A percentile compares a stretch with the other conserved stretches of the same genome.
Evolutionary conservation across 306 rosid species (phyloP).

Genomic region (Comarum palustre): DNA sequence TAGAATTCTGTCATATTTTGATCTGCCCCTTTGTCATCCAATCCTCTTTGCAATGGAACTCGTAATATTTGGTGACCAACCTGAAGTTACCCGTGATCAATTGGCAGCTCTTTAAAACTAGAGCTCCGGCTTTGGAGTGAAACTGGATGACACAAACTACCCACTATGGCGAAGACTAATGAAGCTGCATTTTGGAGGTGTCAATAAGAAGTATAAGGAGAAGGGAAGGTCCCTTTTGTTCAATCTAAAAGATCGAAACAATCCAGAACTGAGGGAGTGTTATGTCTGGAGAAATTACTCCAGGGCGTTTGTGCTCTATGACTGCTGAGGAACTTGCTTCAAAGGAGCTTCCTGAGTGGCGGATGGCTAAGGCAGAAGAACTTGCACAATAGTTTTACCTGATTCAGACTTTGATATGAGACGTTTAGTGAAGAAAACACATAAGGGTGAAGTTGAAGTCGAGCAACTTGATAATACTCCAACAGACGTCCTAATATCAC

Average conservation of each 20-base stretch:
- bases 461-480: conserved; percentile 61
- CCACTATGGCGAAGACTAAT: too few species aligned
- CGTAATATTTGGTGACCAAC: too few species aligned
- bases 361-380: conserved; percentile 99
- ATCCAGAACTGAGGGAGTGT: conserved; percentile 94
- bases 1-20: too few species aligned
- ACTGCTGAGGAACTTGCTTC: conserved; percentile 99
- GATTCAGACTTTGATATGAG: conserved; percentile 80
- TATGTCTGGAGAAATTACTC: conserved; percentile 74
- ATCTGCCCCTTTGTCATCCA: too few species aligned
- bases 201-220: conserved; percentile 97
- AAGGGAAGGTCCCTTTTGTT: conserved; percentile 96
- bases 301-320: conserved; percentile 85
- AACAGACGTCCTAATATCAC: conserved; percentile 50
- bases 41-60: too few species aligned
- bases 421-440: conserved; percentile 89
- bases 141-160: too few species aligned
- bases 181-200: conserved; percentile 98
- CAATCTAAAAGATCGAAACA: conserved; percentile 90
- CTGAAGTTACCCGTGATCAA: too few species aligned
- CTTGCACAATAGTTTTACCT: conserved; percentile 82
- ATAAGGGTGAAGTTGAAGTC: conserved; percentile 97
- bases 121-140: too few species aligned
- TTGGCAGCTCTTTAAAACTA: too few species aligned
- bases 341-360: conserved; percentile 95